Evolutionary conservation across 805 yeast species (phyloP), one percentile per base, ranked within the genome.

Genomic region (Barnettozyma vustinii): DNA sequence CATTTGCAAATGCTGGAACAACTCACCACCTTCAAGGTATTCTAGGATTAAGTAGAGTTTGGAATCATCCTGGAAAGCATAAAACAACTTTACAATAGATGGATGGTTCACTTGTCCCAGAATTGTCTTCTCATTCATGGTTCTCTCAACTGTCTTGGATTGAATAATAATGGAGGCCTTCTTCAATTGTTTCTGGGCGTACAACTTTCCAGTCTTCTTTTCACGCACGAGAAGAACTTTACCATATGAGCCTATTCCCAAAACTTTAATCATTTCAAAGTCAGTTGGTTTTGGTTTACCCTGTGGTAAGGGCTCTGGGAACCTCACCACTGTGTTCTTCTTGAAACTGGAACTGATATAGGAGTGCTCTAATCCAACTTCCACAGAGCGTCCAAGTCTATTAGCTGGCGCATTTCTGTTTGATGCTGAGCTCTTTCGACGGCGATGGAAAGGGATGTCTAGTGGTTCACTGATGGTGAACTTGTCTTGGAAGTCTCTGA

Each of bases 1-100:
- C 62, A 88, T 86, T 71, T 94, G 97, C 64, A 94, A 74, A 69
- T 94, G 96, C 88, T 95, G 89, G 64, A 89, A 89, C 35, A 89
- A 65, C 63, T 89, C 97, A 21, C 97, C 96, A 8, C 97, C 97
- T 46, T 87, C 91, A 16, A 91, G 80, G 61, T 85, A 89, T 62
- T 89, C 95, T 42, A 89, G 65, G 27, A 87, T 73, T 41, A 89
- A 62, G 60, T 89, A 90, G 33, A 90, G 77, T 61, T 85, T 87
- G 46, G 81, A 77, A 48, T 76, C 69, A 60, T 90, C 96, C 65
- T 90, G 97, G 52, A 89, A 76, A 0, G 96, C 91, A 58, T 86
- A 89, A 60, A 77, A 87, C 21, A 89, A 70, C 62, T 84, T 84
- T 20, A 88, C 96, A 51, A 89, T 87, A 58, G 84, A 85, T 1